Percentiles rank a stretch among this genome's conserved stretches.
Evolutionary conservation across 805 yeast species (phyloP).

Genomic region (Kodamaea neixiangensis): DNA sequence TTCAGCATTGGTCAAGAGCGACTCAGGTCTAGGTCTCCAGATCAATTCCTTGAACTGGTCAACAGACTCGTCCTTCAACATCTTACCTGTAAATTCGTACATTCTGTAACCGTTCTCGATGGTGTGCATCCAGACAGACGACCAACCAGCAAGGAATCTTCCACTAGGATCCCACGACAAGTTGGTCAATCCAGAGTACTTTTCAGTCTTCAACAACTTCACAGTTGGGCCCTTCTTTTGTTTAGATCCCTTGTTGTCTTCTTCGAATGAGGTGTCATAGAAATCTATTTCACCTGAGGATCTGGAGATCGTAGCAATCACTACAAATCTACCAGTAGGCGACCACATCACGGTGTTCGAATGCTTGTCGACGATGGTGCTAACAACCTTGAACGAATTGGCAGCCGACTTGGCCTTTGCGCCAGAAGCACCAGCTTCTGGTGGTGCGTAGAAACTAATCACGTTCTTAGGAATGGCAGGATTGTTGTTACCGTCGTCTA

Average conservation of each 20-base stretch:
- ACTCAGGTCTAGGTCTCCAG: constrained; percentile 97
- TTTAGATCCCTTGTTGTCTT: constrained; percentile 47
- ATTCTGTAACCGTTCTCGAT: constrained; percentile 90
- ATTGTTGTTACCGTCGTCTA: constrained; percentile 62
- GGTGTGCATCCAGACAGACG: constrained; percentile 80
- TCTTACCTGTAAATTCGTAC: constrained; percentile 79
- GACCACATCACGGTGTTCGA: constrained; percentile 81
- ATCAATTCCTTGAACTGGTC: constrained; percentile 85
- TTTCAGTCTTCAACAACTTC: constrained; percentile 61
- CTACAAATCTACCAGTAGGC: constrained; percentile 88
- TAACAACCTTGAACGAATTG: constrained; percentile 58
- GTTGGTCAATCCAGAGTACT: constrained; percentile 77
- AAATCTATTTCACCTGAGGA: constrained; percentile 73
- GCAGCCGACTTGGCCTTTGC: constrained; percentile 51
- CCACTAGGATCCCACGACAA: constrained; percentile 96
- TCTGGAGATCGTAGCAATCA: constrained; percentile 48
- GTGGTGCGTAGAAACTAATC: constrained; percentile 82
- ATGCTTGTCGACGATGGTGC: constrained; percentile 59
- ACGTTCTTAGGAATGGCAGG: constrained; percentile 66
- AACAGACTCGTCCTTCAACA: constrained; percentile 71
- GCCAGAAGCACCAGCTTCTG: constrained; percentile 39
- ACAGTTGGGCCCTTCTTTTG: constrained; percentile 50
- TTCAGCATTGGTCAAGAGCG: constrained; percentile 72
- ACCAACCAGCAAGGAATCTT: constrained; percentile 84
- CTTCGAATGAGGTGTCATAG: constrained; percentile 83